Evolutionary conservation across 2,329 filamentous ascomycete genomes (phyloP).

Genomic region (Neoarthrinium moseri): DNA sequence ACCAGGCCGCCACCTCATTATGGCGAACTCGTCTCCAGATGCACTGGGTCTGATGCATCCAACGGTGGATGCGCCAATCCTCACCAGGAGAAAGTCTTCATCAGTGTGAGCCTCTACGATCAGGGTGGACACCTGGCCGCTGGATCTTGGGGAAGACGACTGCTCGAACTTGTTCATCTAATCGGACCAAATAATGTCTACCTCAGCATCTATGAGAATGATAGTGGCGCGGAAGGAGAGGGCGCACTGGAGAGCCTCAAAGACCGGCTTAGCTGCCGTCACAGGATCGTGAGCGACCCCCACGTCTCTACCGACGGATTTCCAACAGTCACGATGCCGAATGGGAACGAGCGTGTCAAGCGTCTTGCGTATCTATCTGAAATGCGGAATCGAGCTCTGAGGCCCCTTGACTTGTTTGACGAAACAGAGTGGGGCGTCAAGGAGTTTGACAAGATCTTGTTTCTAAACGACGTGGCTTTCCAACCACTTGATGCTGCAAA

Average conservation of each 20-base stretch:
- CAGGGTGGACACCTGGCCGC: slow-evolving; percentile 56
- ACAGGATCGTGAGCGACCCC: slow-evolving; percentile 58
- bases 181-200: slow-evolving; percentile 68
- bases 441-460: slow-evolving; percentile 57
- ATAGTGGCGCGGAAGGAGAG: slow-evolving; percentile 57
- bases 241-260: slow-evolving; percentile 54
- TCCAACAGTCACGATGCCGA: slow-evolving; percentile 59
- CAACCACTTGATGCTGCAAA: slow-evolving; percentile 50
- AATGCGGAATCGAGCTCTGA: slow-evolving; percentile 68
- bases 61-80: slow-evolving; percentile 36
- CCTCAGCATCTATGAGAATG: slow-evolving; percentile 73
- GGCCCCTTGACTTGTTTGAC: slow-evolving; percentile 54
- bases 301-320: slow-evolving; percentile 56
- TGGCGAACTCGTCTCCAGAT: slow-evolving; percentile 27
- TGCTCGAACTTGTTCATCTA: slow-evolving; percentile 62
- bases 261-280: slow-evolving; percentile 40
- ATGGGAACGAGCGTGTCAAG: slow-evolving; percentile 63
- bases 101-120: slow-evolving; percentile 71
- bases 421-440: slow-evolving; percentile 29
- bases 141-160: slow-evolving; percentile 61
- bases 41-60: slow-evolving; percentile 21
- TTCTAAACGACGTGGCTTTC: slow-evolving; percentile 66
- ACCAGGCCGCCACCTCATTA: slow-evolving; percentile 37
- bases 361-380: slow-evolving; percentile 73
- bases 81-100: slow-evolving; percentile 66